Percentiles rank a stretch among this genome's conserved stretches.
phyloP scores from a whole-genome alignment of 1,284 basidiomycete genomes.

The Anthracocystis panici-leucophaei region DNA sequence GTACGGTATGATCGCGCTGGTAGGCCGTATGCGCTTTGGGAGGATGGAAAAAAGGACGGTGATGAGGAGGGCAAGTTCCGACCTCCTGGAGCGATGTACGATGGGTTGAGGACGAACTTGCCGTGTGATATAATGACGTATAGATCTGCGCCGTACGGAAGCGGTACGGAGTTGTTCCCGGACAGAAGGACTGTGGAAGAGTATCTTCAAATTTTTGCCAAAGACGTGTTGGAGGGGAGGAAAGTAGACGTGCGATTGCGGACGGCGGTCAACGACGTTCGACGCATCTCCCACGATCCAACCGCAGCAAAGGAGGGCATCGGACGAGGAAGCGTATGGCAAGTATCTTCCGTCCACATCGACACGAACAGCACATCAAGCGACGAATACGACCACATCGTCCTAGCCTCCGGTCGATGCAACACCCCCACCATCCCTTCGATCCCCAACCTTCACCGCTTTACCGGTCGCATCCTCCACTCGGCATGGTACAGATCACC shows the following conservation, averaged over 20 bases:
- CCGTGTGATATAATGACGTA: conserved; percentile 69
- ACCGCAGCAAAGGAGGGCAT: not conserved
- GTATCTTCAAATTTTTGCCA: conserved; percentile 71
- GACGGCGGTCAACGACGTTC: conserved; percentile 68
- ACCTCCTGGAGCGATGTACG: conserved; percentile 63
- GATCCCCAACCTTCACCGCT: conserved; percentile 70
- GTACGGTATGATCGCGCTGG: conserved; percentile 64
- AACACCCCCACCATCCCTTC: conserved; percentile 71
- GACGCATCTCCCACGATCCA: not conserved
- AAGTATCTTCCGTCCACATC: conserved; percentile 11
- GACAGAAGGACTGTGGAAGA: conserved; percentile 56
- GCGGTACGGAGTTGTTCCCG: conserved; percentile 37
- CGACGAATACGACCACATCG: conserved; percentile 51
- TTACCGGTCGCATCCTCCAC: conserved; percentile 71
- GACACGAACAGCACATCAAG: conserved; percentile 2
- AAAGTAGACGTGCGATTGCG: conserved; percentile 66
- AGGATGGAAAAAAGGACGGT: conserved; percentile 16
- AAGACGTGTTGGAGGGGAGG: conserved; percentile 17
- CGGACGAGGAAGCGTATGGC: conserved; percentile 56
- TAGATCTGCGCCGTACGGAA: conserved; percentile 60
- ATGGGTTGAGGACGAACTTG: conserved; percentile 67
- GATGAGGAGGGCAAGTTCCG: conserved; percentile 8
- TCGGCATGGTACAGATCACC: conserved; percentile 72
- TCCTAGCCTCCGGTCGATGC: conserved; percentile 73
- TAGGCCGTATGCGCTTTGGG: conserved; percentile 19